Evolutionary conservation across 2,329 filamentous ascomycete species (phyloP), one percentile per base, ranked within the genome.

Genomic region (Pseudopyrenochaeta lycopersici): DNA sequence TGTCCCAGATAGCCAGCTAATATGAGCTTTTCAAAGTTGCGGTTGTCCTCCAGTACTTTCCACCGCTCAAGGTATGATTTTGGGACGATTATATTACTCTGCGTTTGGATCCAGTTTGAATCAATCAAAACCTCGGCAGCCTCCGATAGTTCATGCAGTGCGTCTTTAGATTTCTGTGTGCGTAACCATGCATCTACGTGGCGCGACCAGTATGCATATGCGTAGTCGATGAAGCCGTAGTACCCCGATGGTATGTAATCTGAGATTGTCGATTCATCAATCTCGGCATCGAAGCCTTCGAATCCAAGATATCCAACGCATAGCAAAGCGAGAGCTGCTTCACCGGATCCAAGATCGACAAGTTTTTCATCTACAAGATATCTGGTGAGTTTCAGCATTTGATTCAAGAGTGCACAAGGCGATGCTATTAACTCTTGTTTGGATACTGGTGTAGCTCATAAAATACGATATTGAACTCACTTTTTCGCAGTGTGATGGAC

Each of bases 401-500:
- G 38, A 4, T n/a, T 20, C 5, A 4, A 23, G 6, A n/a, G n/a
- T n/a, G n/a, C 3, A 21, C 4, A 21, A 38, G 5, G 10, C 27
- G n/a, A 33, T 9, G 4, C 7, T 32, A 27, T 56, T n/a, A n/a
- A n/a, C n/a, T n/a, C n/a, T n/a, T n/a, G n/a, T n/a, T n/a, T n/a
- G n/a, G n/a, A n/a, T n/a, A n/a, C n/a, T n/a, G n/a, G n/a, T n/a
- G n/a, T n/a, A n/a, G n/a, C n/a, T n/a, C n/a, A n/a, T n/a, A n/a
- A n/a, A n/a, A n/a, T n/a, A n/a, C n/a, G n/a, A n/a, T n/a, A n/a
- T n/a, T n/a, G n/a, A n/a, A n/a, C n/a, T n/a, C n/a, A 61, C 54
- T 44, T 20, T 42, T 48, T 57, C n/a, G 54, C 52, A 11, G 54
- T 61, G 6, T 31, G 32, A 43, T 61, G 54, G 1, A 58, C 51